phyloP scores from a whole-genome alignment of 1,284 basidiomycete species.

The Ceratobasidium sp. region DNA sequence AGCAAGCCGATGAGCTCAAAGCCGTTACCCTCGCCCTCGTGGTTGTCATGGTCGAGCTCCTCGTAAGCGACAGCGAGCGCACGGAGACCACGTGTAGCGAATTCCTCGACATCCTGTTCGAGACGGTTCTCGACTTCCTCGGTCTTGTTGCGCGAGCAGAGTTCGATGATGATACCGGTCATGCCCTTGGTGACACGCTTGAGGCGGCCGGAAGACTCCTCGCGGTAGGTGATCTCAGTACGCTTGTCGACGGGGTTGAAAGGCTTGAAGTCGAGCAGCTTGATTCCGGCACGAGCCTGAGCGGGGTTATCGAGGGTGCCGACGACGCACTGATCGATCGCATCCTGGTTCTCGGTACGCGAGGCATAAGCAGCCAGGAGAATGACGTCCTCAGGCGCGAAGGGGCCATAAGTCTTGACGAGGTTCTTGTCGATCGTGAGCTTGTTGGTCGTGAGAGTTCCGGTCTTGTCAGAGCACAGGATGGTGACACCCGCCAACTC shows the following conservation, averaged over 20 bases:
- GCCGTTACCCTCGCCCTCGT: constrained; percentile 88
- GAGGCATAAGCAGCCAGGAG: constrained; percentile 95
- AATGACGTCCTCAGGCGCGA: constrained; percentile 90
- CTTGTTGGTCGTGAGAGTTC: constrained; percentile 98
- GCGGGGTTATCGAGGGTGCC: constrained; percentile 77
- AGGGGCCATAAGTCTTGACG: constrained; percentile 90
- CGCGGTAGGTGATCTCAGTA: constrained; percentile 97
- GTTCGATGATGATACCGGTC: constrained; percentile 96
- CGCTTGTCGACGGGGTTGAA: constrained; percentile 99
- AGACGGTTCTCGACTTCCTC: constrained; percentile 89
- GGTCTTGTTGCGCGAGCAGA: constrained; percentile 97
- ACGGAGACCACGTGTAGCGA: constrained; percentile 95
- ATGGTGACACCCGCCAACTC: constrained; percentile 97
- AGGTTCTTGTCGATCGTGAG: constrained; percentile 95
- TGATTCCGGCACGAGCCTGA: constrained; percentile 90
- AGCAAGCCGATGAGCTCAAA: constrained; percentile 98
- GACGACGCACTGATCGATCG: constrained; percentile 92
- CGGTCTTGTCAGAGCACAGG: constrained; percentile 97
- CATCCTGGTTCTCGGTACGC: constrained; percentile 98
- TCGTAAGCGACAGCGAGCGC: constrained; percentile 96
- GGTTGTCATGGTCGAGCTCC: constrained; percentile 86
- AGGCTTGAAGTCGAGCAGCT: constrained; percentile 97
- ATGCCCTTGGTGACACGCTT: constrained; percentile 99
- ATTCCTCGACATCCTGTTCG: constrained; percentile 96
- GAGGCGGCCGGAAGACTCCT: constrained; percentile 91